A percentile compares a stretch with the other conserved stretches of the same genome.
phyloP scores from a whole-genome alignment of 2,329 filamentous ascomycete species.

The Neophaeococcomyces aloes region DNA sequence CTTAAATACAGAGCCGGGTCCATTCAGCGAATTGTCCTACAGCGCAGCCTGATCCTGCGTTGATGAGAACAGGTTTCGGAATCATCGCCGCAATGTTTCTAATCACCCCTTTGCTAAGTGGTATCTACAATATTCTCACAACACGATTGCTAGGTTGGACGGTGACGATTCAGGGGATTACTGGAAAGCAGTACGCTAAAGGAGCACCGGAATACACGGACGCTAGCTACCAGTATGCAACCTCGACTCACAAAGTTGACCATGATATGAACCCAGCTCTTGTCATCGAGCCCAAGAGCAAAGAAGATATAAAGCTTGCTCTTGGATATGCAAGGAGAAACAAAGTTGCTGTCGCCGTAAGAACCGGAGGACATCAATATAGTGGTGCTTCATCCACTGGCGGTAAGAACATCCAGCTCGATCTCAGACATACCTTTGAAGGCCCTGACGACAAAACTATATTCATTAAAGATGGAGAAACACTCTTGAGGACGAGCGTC shows the following conservation, averaged over 20 bases:
- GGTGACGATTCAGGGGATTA: neutral
- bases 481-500: conserved; percentile 32
- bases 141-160: too few relatives aligned
- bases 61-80: too few relatives aligned
- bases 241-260: conserved; percentile 32
- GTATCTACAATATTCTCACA: too few relatives aligned
- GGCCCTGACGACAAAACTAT: conserved; percentile 25
- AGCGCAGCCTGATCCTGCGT: too few relatives aligned
- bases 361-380: conserved; percentile 42
- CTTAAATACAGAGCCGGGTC: too few relatives aligned
- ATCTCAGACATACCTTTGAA: conserved; percentile 34
- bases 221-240: conserved; percentile 31
- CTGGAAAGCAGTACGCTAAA: conserved; percentile 3
- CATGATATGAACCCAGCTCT: conserved; percentile 36
- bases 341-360: conserved; percentile 36
- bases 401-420: conserved; percentile 38
- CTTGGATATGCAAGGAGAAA: conserved; percentile 34
- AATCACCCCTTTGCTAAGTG: too few relatives aligned
- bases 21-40: too few relatives aligned
- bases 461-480: conserved; percentile 27
- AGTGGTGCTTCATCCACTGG: conserved; percentile 40
- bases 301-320: conserved; percentile 34
- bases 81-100: too few relatives aligned
- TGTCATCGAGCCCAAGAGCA: conserved; percentile 35
- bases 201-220: neutral